Base-by-base conservation (phyloP, 441 rosid genomes). In the Populus hybrid region DNA sequence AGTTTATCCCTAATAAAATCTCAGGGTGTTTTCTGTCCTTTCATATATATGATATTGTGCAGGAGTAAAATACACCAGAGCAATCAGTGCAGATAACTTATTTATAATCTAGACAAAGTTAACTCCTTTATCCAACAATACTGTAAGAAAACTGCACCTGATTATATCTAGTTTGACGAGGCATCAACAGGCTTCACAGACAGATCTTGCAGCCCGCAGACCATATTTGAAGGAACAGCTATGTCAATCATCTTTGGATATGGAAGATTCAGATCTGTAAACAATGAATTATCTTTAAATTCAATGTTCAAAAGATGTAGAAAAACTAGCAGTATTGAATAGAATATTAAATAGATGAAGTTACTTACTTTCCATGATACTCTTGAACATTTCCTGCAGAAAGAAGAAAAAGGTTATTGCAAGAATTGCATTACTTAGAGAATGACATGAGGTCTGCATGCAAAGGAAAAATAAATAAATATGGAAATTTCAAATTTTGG, bases 211-310 rank as follows among this genome's bases (percentile, higher is more conserved):
- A 95, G 82, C 68, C 98, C 98, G 73, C 98, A 95, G 11, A 87
- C 91, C 94, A 94, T 74, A 77, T 94, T 95, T 76, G 92, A 89
- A 50, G 94, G 97, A 69, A 92, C 90, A 30, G 98, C 97, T 59
- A 90, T 78, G 80, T 94, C 97, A 66, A 95, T 92, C 97, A 92
- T 92, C 89, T 91, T 92, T 32, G 99, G 99, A 84, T 92, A 92
- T 71, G 93, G 65, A 75, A 95, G 87, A 68, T 90, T 91, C 70
- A 95, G 84, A 89, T 91, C 98, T 96, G 86, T 78, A 67, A 32
- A 67, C 34, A 14, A 19, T 50, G 9, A 76, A 53, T 53, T 1
- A 53, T 9, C 4, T 18, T 67, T 24, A 18, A 16, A 69, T 36
- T 69, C 36, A 34, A 4, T 9, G 2, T 6, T 26, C 11, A 16